Evolutionary conservation across 169 alveolate genomes (phyloP), one percentile per base, ranked within the genome.

Genomic region (Eimeria falciformis): DNA sequence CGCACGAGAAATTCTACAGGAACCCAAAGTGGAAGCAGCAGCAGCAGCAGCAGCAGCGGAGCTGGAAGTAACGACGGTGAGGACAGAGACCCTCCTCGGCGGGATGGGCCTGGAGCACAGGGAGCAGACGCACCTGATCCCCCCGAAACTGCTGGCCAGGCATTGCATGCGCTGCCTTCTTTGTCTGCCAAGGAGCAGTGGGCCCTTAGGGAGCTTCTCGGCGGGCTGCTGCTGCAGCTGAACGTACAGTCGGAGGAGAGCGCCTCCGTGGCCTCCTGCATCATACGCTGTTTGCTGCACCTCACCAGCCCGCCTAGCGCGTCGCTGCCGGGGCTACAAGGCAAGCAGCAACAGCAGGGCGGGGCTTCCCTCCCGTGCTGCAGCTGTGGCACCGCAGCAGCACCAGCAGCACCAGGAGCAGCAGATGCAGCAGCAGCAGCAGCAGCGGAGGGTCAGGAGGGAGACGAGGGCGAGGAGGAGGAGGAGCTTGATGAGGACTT

Each of bases 361-460:
- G 75, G 29, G 25, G 75, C 75, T 12, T n/a, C n/a, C n/a, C n/a
- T n/a, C n/a, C 62, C 17, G 62, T 17, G 62, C 62, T 9, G 62
- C 9, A 9, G 62, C 17, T 9, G 62, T 12, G 84, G 84, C 84
- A 45, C 84, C n/a, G 87, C 53, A n/a, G 25, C 29, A 14, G 87
- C 43, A 11, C 47, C 87, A 5, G 53, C 87, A 0, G 45, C 47
- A 0, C 65, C 65, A 33, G 78, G 66, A 25, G 71, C 75, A n/a
- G 79, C 65, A 11, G 82, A 23, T 6, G 33, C 58, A 11, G 90
- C 73, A 27, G 90, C 83, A 73, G 91, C 71, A 23, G 90, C 83
- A 33, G 89, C 46, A 50, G 91, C 68, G 11, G 94, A 5, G n/a
- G 91, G 45, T 5, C 84, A 25, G 7, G 93, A 66, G 43, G 90